Evolutionary conservation across 2,329 filamentous ascomycete genomes (phyloP), one percentile per base, ranked within the genome.

Genomic region (Beauveria sp.): DNA sequence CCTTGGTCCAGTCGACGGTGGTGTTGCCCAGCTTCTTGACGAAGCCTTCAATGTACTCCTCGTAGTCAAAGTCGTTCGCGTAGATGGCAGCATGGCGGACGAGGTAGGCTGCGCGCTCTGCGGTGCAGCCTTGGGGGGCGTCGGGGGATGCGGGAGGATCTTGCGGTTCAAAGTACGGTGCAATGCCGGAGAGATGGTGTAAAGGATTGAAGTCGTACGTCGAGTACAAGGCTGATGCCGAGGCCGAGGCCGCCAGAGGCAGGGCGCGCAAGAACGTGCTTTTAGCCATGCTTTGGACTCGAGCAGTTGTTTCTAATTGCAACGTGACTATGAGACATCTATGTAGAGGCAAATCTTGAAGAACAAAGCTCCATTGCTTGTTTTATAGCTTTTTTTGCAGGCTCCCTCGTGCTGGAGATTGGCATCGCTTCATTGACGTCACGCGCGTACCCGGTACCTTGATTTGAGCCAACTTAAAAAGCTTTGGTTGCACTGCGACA

Each of bases 51-150:
- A 85, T 81, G 65, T 84, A 85, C 45, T 76, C 74, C 64, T 84
- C 81, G 54, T 79, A 84, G 66, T 86, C 83, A 62, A 79, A 81
- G 66, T 85, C 82, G 64, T 85, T 85, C 65, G 80, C 80, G 66
- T 84, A 84, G 61, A 85, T 85, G 42, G 83, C 82, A 0, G 82
- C 82, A 65, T 85, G 83, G n/a, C 83, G 81, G 18, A 80, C 76
- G 0, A 85, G 73, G 68, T 85, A 85, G 2, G 81, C 80, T 0
- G 81, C 81, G 30, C 78, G 76, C 0, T 75, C 77, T 1, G 79
- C 72, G 0, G 75, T 77, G 69, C 82, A 85, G 10, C 81, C 77
- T 61, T 78, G 76, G 0, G 81, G 81, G 5, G 78, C 69, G 3
- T 71, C 66, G 1, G 77, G 76, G 12, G 76, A 75, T 7, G 73